Evolutionary conservation across 352 stramenopile genomes (phyloP), one percentile per base, ranked within the genome.

Genomic region (Pilasporangium apinafurcum): DNA sequence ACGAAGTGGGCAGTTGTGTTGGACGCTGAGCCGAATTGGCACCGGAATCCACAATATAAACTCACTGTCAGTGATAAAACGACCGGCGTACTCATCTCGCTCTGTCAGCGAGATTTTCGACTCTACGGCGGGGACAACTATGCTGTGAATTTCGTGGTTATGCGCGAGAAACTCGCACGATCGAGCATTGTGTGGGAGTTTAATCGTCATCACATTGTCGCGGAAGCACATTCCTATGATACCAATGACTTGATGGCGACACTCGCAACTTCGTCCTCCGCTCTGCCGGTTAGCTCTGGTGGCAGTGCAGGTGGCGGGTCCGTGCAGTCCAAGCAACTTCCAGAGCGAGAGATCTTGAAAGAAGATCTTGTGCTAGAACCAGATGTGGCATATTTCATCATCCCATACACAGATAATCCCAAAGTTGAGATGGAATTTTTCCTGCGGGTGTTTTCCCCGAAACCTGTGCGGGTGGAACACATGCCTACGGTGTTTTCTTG

Each of bases 351-450:
- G 44, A 62, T 96, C 7, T 60, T 82, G 3, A 81, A 77, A 32
- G 81, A 84, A 40, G 70, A 85, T 5, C 44, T 96, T 13, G 58
- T 65, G 13, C 59, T 97, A 2, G 76, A 94, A 25, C 72, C 83
- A 0, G 68, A 74, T 33, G 65, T 52, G 13, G 51, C 64, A 13
- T 96, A 96, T 47, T 85, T 83, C 41, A 55, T 97, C 13, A 53
- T 96, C 7, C 80, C 85, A 9, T 91, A 92, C 56, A 89, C 85
- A 1, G 68, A 77, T 21, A 72, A 89, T 48, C 43, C 58, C 24
- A 88, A 84, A 44, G 82, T 91, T 30, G 86, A 96, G 36, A 92
- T 92, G 65, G 81, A 92, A 37, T 97, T 95, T 44, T 94, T 91
- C 53, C 46, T 97, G 24, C 83, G 88, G 8, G 64, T 96, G 1